Evolutionary conservation across 768 basidiomycete species (phyloP).

Genomic region (Mycena amicta): DNA sequence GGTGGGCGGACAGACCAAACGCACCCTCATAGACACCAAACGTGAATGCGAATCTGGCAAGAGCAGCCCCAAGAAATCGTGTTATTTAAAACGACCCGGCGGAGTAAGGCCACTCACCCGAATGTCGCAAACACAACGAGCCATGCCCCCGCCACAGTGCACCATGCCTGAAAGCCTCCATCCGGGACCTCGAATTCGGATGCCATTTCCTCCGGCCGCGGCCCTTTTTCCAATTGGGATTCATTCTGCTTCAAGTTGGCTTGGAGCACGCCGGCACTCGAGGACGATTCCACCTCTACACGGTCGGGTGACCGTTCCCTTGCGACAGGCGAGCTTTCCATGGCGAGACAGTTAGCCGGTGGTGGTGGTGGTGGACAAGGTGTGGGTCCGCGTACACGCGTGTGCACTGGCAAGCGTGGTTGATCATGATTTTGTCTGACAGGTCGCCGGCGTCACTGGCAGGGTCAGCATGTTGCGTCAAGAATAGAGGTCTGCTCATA

Average conservation of each 20-base stretch:
- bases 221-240: background rate
- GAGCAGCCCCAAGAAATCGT: background rate
- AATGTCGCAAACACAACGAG: slow-evolving; percentile 25
- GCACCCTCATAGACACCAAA: slow-evolving; percentile 1
- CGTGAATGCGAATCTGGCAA: background rate
- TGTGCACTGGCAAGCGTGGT: no score
- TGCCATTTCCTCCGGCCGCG: background rate
- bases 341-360: no score
- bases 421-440: no score
- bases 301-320: no score
- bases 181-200: background rate
- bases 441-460: no score
- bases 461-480: no score
- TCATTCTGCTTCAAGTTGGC: background rate
- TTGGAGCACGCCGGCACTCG: background rate
- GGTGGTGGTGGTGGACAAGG: no score
- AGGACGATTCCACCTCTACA: no score
- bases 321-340: no score
- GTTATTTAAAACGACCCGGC: background rate
- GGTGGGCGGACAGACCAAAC: no score
- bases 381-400: no score
- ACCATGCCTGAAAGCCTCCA: slow-evolving; percentile 3
- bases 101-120: slow-evolving; percentile 27
- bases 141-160: slow-evolving; percentile 12
- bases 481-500: no score